Conservation (phyloP, 169 alveolate genomes). For the Cryptosporidium muris region DNA sequence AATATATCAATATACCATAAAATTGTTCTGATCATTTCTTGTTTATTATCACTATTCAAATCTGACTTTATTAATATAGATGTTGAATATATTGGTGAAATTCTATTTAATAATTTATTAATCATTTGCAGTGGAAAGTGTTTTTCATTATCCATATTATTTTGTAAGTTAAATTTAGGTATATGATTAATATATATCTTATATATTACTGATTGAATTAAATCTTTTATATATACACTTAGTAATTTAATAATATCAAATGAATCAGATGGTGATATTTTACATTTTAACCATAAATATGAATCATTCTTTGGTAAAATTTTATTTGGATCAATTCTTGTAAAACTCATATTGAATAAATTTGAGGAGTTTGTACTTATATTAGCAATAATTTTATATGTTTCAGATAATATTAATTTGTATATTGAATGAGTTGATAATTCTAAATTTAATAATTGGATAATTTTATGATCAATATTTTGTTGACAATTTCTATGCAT, state of each 20-base stretch:
- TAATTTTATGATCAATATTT: conserved; percentile 24
- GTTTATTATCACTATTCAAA: not conserved
- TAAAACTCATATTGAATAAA: conserved; percentile 3
- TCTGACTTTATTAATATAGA: conserved; percentile 8
- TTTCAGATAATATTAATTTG: conserved; percentile 19
- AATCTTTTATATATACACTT: conserved; percentile 17
- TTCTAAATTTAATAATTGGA: conserved; percentile 42
- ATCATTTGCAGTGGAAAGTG: conserved; percentile 44
- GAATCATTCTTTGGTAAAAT: conserved; percentile 45
- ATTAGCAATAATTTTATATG: not conserved
- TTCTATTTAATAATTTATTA: conserved; percentile 11
- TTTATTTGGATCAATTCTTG: conserved; percentile 11
- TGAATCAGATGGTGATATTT: conserved; percentile 51
- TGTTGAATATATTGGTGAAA: conserved; percentile 54
- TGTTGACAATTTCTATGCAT: conserved; percentile 55
- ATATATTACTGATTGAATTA: not conserved
- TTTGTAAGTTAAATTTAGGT: not conserved
- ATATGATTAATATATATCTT: conserved; percentile 2
- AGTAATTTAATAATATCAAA: conserved; percentile 37
- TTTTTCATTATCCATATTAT: conserved; percentile 15
- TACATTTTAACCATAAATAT: conserved; percentile 21
- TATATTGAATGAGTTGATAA: conserved; percentile 17
- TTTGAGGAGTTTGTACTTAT: conserved; percentile 9
- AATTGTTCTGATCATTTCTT: conserved; percentile 10
- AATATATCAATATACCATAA: conserved; percentile 65